Base-by-base conservation (phyloP, 192 early-diverging fungal species). In the Backusella luteola region DNA sequence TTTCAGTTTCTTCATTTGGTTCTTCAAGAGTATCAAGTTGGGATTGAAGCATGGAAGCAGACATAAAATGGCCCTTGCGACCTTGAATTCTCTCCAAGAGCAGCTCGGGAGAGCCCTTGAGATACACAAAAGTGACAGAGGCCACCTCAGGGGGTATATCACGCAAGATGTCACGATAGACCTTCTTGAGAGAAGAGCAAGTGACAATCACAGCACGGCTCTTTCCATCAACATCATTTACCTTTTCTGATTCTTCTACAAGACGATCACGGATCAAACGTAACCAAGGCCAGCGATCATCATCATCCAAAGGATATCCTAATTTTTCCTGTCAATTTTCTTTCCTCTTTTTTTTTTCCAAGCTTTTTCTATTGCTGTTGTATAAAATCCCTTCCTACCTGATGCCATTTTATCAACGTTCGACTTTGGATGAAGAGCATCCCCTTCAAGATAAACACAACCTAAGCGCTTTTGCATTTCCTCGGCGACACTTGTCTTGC, bases 201-300 rank as follows among this genome's bases (percentile, higher is more conserved):
- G 85, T 88, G 32, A 92, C 87, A 6, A 92, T 78, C 11, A 89
- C 78, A 52, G 86, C 86, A 68, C 69, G 35, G 12, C 56, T 73
- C 52, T 71, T 21, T 67, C 53, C 23, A 39, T 15, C 19, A 12
- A 59, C 79, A 4, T 71, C 53, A 7, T 85, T 68, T 52, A 84
- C 72, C 12, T 67, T 39, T 26, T n/a, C 36, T 4, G 80, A 80
- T 36, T 67, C 72, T 36, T 83, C 36, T 9, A 79, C 66, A 52
- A 89, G 78, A 26, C 67, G 71, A 19, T 77, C 76, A 56, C 89
- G 86, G 53, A 93, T 86, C 0, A 66, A 69, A 38, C 34, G 36
- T 38, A 93, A 83, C 91, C 93, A 94, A 0, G 90, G 88, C 80
- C 83, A 85, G 41, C 93, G 87, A 81, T 94, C 90, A 52, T 88